A percentile compares a stretch with the other conserved stretches of the same genome.
Conservation (phyloP, 306 rosid genomes). For the Cucurbita pepo region DNA sequence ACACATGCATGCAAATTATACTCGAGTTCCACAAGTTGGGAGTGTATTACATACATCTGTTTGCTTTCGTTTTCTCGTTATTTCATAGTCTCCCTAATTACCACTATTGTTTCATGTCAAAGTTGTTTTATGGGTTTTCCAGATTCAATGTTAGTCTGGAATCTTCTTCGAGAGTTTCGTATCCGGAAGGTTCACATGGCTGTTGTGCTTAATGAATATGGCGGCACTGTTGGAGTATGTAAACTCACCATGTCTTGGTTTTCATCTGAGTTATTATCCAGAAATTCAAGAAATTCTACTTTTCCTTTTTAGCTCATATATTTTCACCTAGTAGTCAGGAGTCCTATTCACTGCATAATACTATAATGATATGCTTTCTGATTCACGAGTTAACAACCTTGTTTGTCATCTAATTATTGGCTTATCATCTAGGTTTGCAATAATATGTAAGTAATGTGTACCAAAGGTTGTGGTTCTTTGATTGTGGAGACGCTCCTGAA, state of each 20-base stretch:
- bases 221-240: slow-evolving; percentile 98
- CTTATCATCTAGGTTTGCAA: no score
- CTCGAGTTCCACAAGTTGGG: neutral
- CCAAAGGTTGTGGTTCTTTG: neutral
- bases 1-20: neutral
- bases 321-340: neutral
- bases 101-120: slow-evolving; percentile 6
- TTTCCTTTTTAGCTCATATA: neutral
- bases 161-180: slow-evolving; percentile 97
- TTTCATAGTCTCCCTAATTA: neutral
- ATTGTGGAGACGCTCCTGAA: neutral
- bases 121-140: slow-evolving; percentile 26
- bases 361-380: no score
- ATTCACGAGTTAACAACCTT: no score
- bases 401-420: no score
- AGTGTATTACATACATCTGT: neutral
- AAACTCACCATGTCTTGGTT: neutral
- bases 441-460: neutral
- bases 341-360: neutral
- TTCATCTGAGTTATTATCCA: neutral
- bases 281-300: neutral
- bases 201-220: slow-evolving; percentile 91
- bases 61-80: neutral
- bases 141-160: slow-evolving; percentile 99
- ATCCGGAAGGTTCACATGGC: slow-evolving; percentile 99